Evolutionary conservation across 805 yeast species (phyloP).

Genomic region (Yarrowia hollandica): DNA sequence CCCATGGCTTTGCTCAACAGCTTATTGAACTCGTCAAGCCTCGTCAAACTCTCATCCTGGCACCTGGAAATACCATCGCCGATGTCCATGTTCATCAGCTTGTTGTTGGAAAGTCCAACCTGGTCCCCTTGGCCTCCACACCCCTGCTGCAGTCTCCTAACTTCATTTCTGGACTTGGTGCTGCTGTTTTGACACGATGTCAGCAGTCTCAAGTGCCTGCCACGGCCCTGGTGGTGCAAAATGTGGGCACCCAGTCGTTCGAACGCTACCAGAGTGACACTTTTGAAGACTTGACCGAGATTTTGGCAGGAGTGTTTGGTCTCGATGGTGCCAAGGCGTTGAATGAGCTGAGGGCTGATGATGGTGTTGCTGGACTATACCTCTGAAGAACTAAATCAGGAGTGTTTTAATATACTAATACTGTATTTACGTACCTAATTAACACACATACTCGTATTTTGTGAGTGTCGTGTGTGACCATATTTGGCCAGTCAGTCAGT

Average conservation of each 20-base stretch:
- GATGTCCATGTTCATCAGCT: slow-evolving; percentile 3
- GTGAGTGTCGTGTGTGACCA: too few relatives aligned
- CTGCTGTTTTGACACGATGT: slow-evolving; percentile 39
- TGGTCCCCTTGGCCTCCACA: not conserved
- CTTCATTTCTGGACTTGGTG: slow-evolving; percentile 39
- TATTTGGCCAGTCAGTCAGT: too few relatives aligned
- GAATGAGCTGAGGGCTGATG: not conserved
- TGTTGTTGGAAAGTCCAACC: not conserved
- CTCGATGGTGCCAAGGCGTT: slow-evolving; percentile 7
- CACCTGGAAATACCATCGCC: slow-evolving; percentile 16
- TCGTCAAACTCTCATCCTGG: not conserved
- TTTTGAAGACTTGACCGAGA: not conserved
- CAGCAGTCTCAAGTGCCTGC: slow-evolving; percentile 34
- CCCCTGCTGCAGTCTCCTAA: slow-evolving; percentile 28
- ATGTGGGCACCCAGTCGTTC: slow-evolving; percentile 41
- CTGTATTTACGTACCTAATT: too few relatives aligned
- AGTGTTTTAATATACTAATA: not conserved
- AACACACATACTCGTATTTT: too few relatives aligned
- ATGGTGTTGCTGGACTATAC: slow-evolving; percentile 6
- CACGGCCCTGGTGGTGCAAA: slow-evolving; percentile 37
- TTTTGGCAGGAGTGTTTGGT: not conserved
- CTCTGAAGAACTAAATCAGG: too few relatives aligned
- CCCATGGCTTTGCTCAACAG: slow-evolving; percentile 12
- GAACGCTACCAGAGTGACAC: slow-evolving; percentile 33
- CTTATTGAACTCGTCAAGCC: not conserved